Base-by-base conservation (phyloP, 768 basidiomycete species). In the Lanmaoa rubissima region DNA sequence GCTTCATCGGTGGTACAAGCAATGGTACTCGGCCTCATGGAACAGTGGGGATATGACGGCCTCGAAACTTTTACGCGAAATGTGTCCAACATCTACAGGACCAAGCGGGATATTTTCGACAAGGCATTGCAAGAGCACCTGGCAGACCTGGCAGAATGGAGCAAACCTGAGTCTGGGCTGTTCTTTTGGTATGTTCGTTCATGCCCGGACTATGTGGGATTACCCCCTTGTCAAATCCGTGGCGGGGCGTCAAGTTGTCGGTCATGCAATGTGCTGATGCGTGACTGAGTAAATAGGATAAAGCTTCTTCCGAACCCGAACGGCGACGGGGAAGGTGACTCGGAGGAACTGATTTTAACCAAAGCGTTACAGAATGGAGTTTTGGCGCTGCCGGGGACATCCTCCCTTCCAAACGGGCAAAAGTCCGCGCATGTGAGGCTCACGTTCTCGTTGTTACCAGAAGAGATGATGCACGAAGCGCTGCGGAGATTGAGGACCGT, bases 331-430 rank as follows among this genome's bases (percentile, higher is more conserved):
- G 76, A 79, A 55, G 79, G 77, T 26, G 87, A 94, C 69, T 89
- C 88, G 3, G 81, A 82, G 64, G 71, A 74, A 19, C 66, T 92
- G 45, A 88, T 93, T 65, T 78, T 79, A 51, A 85, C 80, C 21
- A 84, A 82, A 51, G 90, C 89, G 11, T 78, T 89, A 47, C 82
- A 84, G 63, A 80, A 82, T 31, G 92, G 92, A 19, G 88, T 93
- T 14, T 80, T 93, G 24, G 90, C 88, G 38, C 79, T 95, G 9
- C 92, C 92, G 7, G 91, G 90, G 13, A 83, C 78, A 5, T 82
- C 82, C 19, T 92, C 90, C 73, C 75, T 85, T 54, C 88, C 89
- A 16, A 83, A 81, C 54, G 83, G 82, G 16, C 73, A 78, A 31
- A 83, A 78, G 68, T 84, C 86, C 19, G 75, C 81, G 24, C 87